Evolutionary conservation across 371 early-diverging fungal species (phyloP), one percentile per base, ranked within the genome.

Genomic region (Mortierella sp.): DNA sequence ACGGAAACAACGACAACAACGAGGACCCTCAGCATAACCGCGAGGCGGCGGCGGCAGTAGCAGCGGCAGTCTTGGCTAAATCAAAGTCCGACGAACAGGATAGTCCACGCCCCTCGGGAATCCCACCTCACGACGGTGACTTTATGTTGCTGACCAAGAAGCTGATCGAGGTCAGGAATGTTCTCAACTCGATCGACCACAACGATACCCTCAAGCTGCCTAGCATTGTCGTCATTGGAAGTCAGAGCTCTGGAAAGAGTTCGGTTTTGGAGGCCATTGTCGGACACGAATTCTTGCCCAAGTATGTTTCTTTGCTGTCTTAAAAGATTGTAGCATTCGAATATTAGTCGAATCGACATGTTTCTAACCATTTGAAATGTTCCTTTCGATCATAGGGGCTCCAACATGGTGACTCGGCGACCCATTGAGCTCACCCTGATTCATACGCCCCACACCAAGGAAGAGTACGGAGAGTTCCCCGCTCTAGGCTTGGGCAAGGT

Each of bases 181-280:
- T 98, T 41, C 91, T 99, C 49, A 96, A 97, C 83, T 93, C 96
- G 1, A 95, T 98, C 77, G 91, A 93, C 54, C 91, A 94, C 78
- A 92, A 93, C 58, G 93, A 93, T 79, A 93, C 95, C 21, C 90
- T 98, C 72, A 93, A 94, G 75, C 87, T 99, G 29, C 99, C 99
- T 0, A 96, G 96, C 87, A 99, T 99, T 77, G 99, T 99, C 44
- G 99, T 99, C 7, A 93, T 99, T 81, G 99, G 99, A 1, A 96
- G 98, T 16, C 99, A 99, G 88, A 97, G 98, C 88, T 96, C 97
- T 18, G 99, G 99, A 63, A 99, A 99, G 89, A 98, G 97, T 81
- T 99, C 99, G 1, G 99, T 99, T 4, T 89, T 99, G 35, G 99
- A 99, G 88, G 97, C 99, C n/a, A 98, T 99, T 84, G 98, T 99